phyloP scores from a whole-genome alignment of 208 protist species.

The Acanthamoeba royreba region DNA sequence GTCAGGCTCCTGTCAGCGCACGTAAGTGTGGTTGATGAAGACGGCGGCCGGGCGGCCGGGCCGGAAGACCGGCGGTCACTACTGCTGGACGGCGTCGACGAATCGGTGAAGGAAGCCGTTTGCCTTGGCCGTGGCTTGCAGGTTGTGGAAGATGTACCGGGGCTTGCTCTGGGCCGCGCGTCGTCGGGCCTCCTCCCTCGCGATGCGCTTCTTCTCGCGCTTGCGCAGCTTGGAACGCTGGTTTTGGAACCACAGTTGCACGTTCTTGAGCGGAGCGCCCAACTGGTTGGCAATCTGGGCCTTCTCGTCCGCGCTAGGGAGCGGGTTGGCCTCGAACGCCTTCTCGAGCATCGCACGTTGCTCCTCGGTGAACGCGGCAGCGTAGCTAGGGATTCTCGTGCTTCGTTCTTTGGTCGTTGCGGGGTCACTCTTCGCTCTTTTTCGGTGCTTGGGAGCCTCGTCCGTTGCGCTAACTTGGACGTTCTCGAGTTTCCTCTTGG shows the following conservation, averaged over 20 bases:
- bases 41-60: too few species aligned
- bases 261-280: neutral
- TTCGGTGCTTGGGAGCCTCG: too few species aligned
- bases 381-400: too few species aligned
- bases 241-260: neutral
- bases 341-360: neutral
- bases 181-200: neutral
- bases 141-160: neutral
- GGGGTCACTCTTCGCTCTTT: too few species aligned
- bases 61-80: too few species aligned
- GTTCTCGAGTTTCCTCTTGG: too few species aligned
- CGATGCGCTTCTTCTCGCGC: slow-evolving; percentile 14
- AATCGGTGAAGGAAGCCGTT: neutral
- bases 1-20: too few species aligned
- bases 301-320: neutral
- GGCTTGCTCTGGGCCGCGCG: neutral
- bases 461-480: too few species aligned
- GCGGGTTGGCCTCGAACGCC: neutral
- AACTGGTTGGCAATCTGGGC: neutral
- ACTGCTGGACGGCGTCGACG: too few species aligned
- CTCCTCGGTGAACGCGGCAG: neutral
- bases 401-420: neutral
- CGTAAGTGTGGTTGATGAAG: too few species aligned
- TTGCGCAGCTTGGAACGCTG: neutral
- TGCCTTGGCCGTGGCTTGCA: neutral